Evolutionary conservation across 1,139 yeast species (phyloP).

Genomic region (Suhomyces choctaworum): DNA sequence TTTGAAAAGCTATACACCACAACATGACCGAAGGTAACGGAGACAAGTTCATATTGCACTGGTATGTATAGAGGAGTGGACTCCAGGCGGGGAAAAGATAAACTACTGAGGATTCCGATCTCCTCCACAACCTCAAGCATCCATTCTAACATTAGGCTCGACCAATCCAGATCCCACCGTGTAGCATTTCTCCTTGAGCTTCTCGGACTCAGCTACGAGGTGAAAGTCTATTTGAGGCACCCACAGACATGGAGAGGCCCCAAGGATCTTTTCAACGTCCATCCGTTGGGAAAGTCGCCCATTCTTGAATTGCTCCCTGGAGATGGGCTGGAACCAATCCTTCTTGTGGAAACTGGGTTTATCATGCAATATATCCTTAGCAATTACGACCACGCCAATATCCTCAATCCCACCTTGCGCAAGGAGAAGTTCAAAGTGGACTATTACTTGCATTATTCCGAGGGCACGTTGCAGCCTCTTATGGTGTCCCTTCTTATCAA

Average conservation of each 20-base stretch:
- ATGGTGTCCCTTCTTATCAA: slow-evolving; percentile 45
- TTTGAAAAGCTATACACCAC: too few species aligned
- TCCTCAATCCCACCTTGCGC: slow-evolving; percentile 32
- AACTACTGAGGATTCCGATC: too few species aligned
- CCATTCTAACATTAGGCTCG: slow-evolving; percentile 35
- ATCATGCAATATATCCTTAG: slow-evolving; percentile 46
- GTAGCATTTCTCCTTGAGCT: slow-evolving; percentile 58
- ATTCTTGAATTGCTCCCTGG: slow-evolving; percentile 47
- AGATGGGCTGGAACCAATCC: slow-evolving; percentile 39
- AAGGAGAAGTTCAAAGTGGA: slow-evolving; percentile 44
- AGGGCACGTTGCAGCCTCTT: slow-evolving; percentile 56
- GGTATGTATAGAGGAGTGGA: slow-evolving; percentile 32
- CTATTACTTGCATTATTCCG: slow-evolving; percentile 55
- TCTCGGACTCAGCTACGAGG: slow-evolving; percentile 51
- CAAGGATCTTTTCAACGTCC: slow-evolving; percentile 48
- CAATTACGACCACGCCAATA: slow-evolving; percentile 39
- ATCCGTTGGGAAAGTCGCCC: slow-evolving; percentile 61
- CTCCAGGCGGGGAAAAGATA: background rate
- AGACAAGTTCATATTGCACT: slow-evolving; percentile 33
- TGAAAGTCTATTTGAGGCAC: slow-evolving; percentile 50
- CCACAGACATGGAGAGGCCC: slow-evolving; percentile 46
- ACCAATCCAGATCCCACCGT: slow-evolving; percentile 55
- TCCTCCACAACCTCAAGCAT: background rate
- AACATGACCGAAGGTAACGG: too few species aligned
- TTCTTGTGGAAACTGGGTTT: slow-evolving; percentile 49